phyloP scores from a whole-genome alignment of 331 rosid species.

The Malus hybrid region DNA sequence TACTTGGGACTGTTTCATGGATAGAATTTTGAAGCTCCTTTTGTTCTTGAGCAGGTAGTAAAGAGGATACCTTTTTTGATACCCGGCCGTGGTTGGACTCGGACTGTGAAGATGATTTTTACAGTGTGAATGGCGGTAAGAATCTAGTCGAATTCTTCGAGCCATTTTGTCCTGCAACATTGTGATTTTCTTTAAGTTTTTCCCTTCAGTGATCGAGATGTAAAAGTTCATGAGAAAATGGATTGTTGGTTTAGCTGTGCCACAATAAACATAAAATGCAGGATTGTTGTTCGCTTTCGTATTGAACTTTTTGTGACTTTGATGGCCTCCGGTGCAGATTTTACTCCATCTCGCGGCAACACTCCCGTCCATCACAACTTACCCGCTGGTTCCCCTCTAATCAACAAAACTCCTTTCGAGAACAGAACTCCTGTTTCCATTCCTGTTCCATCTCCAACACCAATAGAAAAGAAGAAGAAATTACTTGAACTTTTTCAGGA shows the following conservation, averaged over 20 bases:
- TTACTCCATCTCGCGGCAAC: constrained; percentile 77
- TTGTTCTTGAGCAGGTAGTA: constrained; percentile 47
- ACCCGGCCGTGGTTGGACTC: constrained; percentile 85
- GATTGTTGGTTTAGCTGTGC: neutral
- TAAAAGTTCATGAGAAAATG: neutral
- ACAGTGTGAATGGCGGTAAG: constrained; percentile 96
- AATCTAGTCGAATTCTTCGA: neutral
- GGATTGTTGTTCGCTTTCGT: neutral
- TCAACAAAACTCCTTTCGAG: constrained; percentile 23
- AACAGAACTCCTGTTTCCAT: constrained; percentile 27
- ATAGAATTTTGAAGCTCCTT: too few relatives aligned
- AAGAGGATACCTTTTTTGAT: constrained; percentile 75
- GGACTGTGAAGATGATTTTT: constrained; percentile 80
- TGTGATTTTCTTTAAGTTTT: neutral
- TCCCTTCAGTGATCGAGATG: neutral
- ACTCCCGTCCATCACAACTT: constrained; percentile 55
- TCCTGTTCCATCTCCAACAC: constrained; percentile 34
- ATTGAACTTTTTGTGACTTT: neutral
- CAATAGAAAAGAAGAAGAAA: constrained; percentile 53
- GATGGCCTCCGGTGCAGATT: constrained; percentile 37
- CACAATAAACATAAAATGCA: neutral
- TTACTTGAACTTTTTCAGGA: constrained; percentile 74
- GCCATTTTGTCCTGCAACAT: constrained; percentile 10
- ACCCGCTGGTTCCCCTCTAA: constrained; percentile 22
- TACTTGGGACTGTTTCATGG: too few relatives aligned